phyloP scores from a whole-genome alignment of 371 early-diverging fungal species.

The Nematocida ausubeli region DNA sequence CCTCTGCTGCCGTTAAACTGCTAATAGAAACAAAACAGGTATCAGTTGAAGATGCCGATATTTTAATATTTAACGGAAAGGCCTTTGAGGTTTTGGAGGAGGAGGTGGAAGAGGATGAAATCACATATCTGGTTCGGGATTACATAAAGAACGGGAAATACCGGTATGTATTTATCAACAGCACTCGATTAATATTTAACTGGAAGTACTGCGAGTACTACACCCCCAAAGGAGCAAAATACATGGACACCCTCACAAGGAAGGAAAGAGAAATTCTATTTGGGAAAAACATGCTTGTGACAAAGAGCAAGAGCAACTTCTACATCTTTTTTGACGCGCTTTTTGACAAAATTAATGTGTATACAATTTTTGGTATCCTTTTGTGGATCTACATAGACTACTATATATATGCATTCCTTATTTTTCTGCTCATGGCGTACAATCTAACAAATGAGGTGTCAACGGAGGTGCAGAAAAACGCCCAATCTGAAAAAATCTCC shows the following conservation, averaged over 20 bases:
- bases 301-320: background rate
- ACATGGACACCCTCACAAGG: slow-evolving; percentile 14
- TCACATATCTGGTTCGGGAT: slow-evolving; percentile 17
- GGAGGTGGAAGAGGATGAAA: slow-evolving; percentile 30
- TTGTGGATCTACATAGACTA: slow-evolving; percentile 61
- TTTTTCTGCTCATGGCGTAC: slow-evolving; percentile 58
- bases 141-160: slow-evolving; percentile 24
- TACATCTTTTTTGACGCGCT: slow-evolving; percentile 48
- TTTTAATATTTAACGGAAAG: slow-evolving; percentile 36
- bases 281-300: slow-evolving; percentile 59
- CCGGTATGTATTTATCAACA: slow-evolving; percentile 3
- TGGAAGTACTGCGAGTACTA: slow-evolving; percentile 20
- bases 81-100: slow-evolving; percentile 37
- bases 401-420: slow-evolving; percentile 57
- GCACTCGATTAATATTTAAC: slow-evolving; percentile 25
- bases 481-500: slow-evolving; percentile 27
- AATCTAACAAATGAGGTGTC: slow-evolving; percentile 45
- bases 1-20: slow-evolving; percentile 39
- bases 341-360: slow-evolving; percentile 50
- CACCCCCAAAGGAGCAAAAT: background rate
- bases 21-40: slow-evolving; percentile 29
- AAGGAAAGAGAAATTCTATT: slow-evolving; percentile 61
- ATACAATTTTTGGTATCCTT: slow-evolving; percentile 57
- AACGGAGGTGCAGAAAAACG: slow-evolving; percentile 50
- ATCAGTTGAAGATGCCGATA: slow-evolving; percentile 39